Percentiles rank a stretch among this genome's conserved stretches.
Conservation (phyloP, 176 grass and related monocot species). For the Raddia guianensis region DNA sequence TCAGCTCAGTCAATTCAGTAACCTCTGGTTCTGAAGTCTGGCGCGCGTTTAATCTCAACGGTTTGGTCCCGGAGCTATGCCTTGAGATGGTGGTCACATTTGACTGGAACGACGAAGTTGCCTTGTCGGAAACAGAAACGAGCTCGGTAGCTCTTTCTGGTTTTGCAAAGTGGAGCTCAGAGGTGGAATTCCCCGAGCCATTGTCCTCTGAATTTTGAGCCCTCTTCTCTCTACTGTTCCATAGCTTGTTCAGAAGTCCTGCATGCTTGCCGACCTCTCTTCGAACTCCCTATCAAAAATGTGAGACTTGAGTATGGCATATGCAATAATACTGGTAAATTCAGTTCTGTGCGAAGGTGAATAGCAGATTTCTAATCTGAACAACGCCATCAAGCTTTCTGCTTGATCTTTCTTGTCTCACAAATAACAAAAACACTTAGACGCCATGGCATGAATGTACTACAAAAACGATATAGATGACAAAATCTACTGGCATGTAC, state of each 20-base stretch:
- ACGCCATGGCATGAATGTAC: not conserved
- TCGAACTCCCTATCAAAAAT: conserved; percentile 75
- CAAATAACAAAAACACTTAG: not conserved
- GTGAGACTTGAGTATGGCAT: not conserved
- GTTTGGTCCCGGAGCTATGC: not conserved
- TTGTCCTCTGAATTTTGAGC: conserved; percentile 14
- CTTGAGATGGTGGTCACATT: not conserved
- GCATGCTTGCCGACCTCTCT: conserved; percentile 87
- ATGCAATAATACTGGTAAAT: not conserved
- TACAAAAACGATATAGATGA: not conserved
- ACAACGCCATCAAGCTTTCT: not conserved
- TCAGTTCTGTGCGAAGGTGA: not conserved
- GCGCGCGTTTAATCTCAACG: not conserved
- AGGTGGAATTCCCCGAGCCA: not conserved
- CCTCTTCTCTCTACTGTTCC: conserved; percentile 28
- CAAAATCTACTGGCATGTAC: not conserved
- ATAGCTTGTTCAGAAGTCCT: conserved; percentile 65
- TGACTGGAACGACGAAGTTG: conserved; percentile 1
- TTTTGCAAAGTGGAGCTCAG: conserved; percentile 38
- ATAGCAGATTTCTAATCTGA: not conserved
- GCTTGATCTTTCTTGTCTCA: not conserved
- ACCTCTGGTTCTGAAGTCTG: conserved; percentile 30
- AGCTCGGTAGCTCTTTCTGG: conserved; percentile 42
- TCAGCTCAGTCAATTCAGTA: conserved; percentile 16
- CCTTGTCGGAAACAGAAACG: conserved; percentile 35